phyloP scores from a whole-genome alignment of 2,329 filamentous ascomycete species.

The Cercospora citrullina region DNA sequence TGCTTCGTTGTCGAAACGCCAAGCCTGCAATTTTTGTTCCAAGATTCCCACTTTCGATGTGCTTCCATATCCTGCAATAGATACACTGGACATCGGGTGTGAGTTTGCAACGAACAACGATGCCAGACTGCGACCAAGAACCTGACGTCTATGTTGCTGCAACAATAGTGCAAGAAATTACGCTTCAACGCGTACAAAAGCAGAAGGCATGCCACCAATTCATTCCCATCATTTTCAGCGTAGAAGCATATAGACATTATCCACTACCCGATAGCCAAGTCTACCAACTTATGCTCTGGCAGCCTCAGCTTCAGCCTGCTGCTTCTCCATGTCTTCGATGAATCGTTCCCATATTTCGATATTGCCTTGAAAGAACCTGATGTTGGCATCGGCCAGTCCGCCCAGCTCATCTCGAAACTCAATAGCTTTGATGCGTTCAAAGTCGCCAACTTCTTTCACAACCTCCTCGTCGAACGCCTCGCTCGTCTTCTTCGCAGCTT shows the following conservation, averaged over 20 bases:
- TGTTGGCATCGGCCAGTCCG: conserved; percentile 77
- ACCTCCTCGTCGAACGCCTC: conserved; percentile 97
- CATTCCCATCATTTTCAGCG: conserved; percentile 2
- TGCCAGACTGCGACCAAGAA: no score
- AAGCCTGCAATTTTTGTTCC: neutral
- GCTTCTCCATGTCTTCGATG: conserved; percentile 68
- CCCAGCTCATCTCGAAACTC: conserved; percentile 86
- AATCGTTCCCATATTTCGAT: conserved; percentile 87
- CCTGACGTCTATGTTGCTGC: neutral
- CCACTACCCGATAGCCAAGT: neutral
- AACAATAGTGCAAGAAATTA: neutral
- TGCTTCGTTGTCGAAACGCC: neutral
- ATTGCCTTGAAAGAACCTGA: conserved; percentile 79
- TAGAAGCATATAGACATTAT: conserved; percentile 13
- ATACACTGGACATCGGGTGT: neutral
- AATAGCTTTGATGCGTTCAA: conserved; percentile 91
- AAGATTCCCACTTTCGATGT: neutral
- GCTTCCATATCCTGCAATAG: neutral
- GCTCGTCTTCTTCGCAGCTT: conserved; percentile 79
- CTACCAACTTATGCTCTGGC: conserved; percentile 10
- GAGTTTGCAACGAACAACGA: no score
- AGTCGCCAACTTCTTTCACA: conserved; percentile 86
- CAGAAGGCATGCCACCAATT: neutral
- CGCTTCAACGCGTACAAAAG: neutral
- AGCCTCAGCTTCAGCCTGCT: conserved; percentile 22